Evolutionary conservation across 2,329 filamentous ascomycete genomes (phyloP).

Genomic region (Cercospora berteroae): DNA sequence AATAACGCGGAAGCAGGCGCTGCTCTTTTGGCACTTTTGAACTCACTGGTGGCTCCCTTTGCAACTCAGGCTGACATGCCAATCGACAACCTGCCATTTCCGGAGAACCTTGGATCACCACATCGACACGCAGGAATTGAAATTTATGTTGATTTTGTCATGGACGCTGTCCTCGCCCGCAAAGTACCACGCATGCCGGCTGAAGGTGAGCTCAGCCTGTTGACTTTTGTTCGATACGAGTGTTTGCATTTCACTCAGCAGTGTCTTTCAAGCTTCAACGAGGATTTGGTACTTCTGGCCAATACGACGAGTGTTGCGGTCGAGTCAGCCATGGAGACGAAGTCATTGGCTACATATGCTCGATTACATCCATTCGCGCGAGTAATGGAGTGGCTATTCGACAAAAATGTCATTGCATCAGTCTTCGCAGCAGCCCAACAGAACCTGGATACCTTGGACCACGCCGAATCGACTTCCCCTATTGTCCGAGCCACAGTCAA

Average conservation of each 20-base stretch:
- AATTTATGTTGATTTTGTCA: conserved; percentile 84
- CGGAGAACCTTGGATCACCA: conserved; percentile 75
- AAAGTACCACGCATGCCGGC: conserved; percentile 59
- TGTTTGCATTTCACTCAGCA: conserved; percentile 81
- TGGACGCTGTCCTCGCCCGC: conserved; percentile 64
- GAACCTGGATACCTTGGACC: conserved; percentile 68
- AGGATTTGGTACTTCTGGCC: conserved; percentile 82
- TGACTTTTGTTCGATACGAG: conserved; percentile 65
- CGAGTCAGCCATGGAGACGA: conserved; percentile 70
- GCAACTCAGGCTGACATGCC: conserved; percentile 61
- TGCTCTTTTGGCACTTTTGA: conserved; percentile 76
- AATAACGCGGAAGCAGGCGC: conserved; percentile 51
- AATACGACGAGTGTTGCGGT: conserved; percentile 74
- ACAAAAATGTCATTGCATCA: conserved; percentile 77
- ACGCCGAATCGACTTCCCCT: conserved; percentile 72
- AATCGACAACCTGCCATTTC: conserved; percentile 73
- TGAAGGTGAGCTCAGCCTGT: conserved; percentile 60
- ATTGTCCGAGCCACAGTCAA: conserved; percentile 74
- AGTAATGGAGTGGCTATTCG: conserved; percentile 98
- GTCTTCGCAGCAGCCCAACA: conserved; percentile 79
- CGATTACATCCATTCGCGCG: conserved; percentile 87
- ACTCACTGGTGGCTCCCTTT: conserved; percentile 67
- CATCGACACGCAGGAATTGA: conserved; percentile 84
- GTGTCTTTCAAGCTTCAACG: conserved; percentile 85
- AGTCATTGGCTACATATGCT: conserved; percentile 75